phyloP scores from a whole-genome alignment of 192 early-diverging fungal species.

The Backusella westeae region DNA sequence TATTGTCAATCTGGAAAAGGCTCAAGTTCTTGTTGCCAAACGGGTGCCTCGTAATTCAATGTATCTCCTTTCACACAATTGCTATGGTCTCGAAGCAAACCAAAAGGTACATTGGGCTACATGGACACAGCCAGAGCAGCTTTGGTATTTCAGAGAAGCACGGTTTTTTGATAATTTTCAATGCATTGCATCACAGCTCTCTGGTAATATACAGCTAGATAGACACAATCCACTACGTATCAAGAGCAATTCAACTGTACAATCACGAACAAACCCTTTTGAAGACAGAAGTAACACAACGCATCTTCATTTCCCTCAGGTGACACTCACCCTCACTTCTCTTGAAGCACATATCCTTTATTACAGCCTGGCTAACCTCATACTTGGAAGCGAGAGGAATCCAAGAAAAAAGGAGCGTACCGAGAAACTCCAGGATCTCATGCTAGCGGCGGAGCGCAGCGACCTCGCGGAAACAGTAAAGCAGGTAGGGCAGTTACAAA shows the following conservation, averaged over 20 bases:
- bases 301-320: slow-evolving; percentile 66
- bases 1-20: slow-evolving; percentile 55
- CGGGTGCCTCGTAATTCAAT: slow-evolving; percentile 26
- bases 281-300: slow-evolving; percentile 61
- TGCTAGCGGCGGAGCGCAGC: slow-evolving; percentile 72
- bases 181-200: slow-evolving; percentile 54
- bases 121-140: slow-evolving; percentile 66
- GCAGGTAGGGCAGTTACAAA: slow-evolving; percentile 50
- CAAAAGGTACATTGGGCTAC: slow-evolving; percentile 45
- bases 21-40: slow-evolving; percentile 53
- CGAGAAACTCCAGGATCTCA: slow-evolving; percentile 64
- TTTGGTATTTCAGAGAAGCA: slow-evolving; percentile 47
- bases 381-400: not conserved
- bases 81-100: slow-evolving; percentile 27
- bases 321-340: slow-evolving; percentile 68
- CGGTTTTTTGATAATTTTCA: slow-evolving; percentile 45
- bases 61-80: slow-evolving; percentile 24
- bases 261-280: slow-evolving; percentile 19
- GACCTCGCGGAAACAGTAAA: slow-evolving; percentile 56
- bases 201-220: slow-evolving; percentile 54
- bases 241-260: slow-evolving; percentile 32
- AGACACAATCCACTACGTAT: slow-evolving; percentile 64
- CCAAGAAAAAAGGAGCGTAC: slow-evolving; percentile 37
- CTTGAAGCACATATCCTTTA: slow-evolving; percentile 80
- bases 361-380: slow-evolving; percentile 56